Percentiles rank a stretch among this genome's conserved stretches.
These are phyloP conservation scores for Saraca asoca DNA, from an alignment of 331 rosid species.

Conservation along the genomic window DNA sequence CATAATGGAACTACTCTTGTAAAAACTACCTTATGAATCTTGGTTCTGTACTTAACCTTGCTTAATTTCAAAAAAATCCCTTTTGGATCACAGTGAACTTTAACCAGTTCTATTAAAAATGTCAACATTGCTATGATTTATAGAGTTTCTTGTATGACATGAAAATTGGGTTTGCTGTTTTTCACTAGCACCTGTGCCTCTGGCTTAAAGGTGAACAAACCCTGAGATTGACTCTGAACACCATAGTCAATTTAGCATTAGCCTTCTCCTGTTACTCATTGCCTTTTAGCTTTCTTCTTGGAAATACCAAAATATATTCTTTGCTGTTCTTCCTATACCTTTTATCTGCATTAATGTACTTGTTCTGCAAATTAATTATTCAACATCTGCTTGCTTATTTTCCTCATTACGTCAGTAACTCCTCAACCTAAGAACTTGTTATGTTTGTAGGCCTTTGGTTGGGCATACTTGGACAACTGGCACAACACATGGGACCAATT, in stretches of 20 bases:
- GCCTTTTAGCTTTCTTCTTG: neutral
- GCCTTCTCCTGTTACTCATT: neutral
- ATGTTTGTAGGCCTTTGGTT: constrained; percentile 75
- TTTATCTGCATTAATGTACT: too few species aligned
- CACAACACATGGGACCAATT: constrained; percentile 85
- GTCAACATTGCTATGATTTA: too few species aligned
- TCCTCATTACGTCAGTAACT: too few species aligned
- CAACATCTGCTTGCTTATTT: neutral
- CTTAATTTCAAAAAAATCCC: neutral
- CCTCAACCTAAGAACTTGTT: neutral
- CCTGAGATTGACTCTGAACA: neutral
- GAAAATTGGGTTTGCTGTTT: constrained; percentile 9
- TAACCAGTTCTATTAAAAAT: too few species aligned
- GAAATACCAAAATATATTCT: too few species aligned
- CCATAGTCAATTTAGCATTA: constrained; percentile 6
- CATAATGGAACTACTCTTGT: neutral
- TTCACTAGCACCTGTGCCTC: constrained; percentile 3
- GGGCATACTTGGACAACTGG: constrained; percentile 70
- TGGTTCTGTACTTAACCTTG: neutral
- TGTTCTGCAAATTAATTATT: too few species aligned
- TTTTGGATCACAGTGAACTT: neutral
- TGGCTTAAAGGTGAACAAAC: neutral
- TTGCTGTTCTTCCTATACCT: too few species aligned
- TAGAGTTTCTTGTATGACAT: too few species aligned
- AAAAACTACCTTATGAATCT: too few species aligned